Percentiles rank a stretch among this genome's conserved stretches.
phyloP scores from a whole-genome alignment of 495 filamentous ascomycete genomes.

The Neurospora sp. region DNA sequence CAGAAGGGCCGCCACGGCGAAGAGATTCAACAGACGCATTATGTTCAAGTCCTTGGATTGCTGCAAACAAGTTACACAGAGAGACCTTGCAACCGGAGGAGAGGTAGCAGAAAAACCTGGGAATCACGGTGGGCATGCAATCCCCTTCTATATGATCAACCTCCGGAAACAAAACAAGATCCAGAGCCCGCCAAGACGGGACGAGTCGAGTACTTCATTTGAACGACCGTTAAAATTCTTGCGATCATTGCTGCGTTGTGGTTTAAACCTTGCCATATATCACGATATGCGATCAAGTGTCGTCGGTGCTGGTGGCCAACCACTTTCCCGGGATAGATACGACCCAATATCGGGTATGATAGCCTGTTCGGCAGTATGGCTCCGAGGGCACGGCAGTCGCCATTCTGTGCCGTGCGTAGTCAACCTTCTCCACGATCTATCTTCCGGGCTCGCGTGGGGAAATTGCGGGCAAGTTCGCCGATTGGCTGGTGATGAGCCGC shows the following conservation, averaged over 20 bases:
- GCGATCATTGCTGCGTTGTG: background rate
- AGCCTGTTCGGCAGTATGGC: slow-evolving; percentile 20
- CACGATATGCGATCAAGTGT: background rate
- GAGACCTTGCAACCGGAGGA: background rate
- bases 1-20: slow-evolving; percentile 14
- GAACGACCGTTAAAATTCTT: no score
- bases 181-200: slow-evolving; percentile 5
- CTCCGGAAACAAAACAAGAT: background rate
- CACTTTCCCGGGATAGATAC: slow-evolving; percentile 5
- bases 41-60: background rate
- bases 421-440: background rate
- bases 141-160: background rate
- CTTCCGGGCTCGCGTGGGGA: background rate
- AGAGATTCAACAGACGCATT: slow-evolving; percentile 18
- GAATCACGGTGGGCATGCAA: background rate
- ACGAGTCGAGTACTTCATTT: background rate
- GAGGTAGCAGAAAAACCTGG: background rate
- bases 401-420: background rate
- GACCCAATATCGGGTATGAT: slow-evolving; percentile 13
- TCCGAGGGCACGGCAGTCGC: slow-evolving; percentile 11
- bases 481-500: background rate
- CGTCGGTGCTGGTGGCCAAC: slow-evolving; percentile 2
- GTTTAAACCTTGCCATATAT: background rate
- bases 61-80: background rate
- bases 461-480: background rate